A percentile compares a stretch with the other conserved stretches of the same genome.
Conservation (phyloP, 2,329 filamentous ascomycete species). For the Teratosphaeria epicoccoides region DNA sequence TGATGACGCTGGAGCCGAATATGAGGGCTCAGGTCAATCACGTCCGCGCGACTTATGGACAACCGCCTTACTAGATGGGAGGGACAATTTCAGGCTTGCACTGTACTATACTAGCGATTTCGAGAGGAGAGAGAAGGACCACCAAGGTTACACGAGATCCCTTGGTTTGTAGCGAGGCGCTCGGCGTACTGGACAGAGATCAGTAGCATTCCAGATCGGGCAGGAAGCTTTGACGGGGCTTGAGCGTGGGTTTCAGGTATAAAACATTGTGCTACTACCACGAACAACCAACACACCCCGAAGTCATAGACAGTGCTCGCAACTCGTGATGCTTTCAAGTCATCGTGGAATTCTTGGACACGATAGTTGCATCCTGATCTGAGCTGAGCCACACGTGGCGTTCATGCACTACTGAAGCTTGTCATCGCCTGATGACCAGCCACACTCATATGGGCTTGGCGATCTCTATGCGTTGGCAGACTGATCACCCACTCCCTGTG, state of each 20-base stretch:
- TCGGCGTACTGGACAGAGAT: neutral
- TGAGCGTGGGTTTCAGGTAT: neutral
- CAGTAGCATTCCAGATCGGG: neutral
- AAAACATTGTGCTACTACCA: neutral
- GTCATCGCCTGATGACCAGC: neutral
- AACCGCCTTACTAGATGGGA: constrained; percentile 2
- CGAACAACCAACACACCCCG: neutral
- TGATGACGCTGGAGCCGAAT: constrained; percentile 55
- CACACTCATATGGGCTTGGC: neutral
- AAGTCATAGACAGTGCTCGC: neutral
- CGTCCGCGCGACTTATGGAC: constrained; percentile 53
- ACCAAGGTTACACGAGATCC: no score
- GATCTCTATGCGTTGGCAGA: neutral
- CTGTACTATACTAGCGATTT: neutral
- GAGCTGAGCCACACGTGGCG: neutral
- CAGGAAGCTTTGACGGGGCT: neutral
- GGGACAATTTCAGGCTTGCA: neutral
- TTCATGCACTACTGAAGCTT: neutral
- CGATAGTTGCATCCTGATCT: neutral
- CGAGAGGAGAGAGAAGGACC: neutral
- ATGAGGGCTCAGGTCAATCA: constrained; percentile 71
- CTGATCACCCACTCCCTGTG: neutral
- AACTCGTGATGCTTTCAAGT: neutral
- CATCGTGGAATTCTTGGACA: neutral
- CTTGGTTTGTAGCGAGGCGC: neutral